These are phyloP conservation scores for Triticum timopheevii DNA, from an alignment of 176 grass and related monocot species.

Conservation along the genomic window DNA sequence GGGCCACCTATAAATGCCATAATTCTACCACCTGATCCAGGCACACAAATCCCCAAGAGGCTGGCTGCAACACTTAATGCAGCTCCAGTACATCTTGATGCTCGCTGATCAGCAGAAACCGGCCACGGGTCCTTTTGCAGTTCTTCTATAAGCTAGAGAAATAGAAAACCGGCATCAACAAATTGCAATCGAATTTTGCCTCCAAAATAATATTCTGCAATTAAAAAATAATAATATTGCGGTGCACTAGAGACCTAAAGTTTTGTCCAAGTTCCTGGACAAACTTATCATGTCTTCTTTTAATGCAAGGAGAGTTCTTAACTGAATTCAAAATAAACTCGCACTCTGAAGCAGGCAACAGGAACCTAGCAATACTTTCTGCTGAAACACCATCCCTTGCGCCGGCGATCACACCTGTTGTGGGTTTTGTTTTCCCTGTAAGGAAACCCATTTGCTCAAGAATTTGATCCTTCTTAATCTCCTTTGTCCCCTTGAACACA, in stretches of 20 bases:
- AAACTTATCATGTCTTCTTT: slow-evolving; percentile 13
- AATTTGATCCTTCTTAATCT: slow-evolving; percentile 88
- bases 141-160: slow-evolving; percentile 81
- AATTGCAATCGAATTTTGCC: neutral
- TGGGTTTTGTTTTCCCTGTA: slow-evolving; percentile 62
- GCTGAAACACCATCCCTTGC: slow-evolving; percentile 72
- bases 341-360: slow-evolving; percentile 85
- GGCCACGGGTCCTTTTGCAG: slow-evolving; percentile 90
- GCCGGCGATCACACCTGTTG: slow-evolving; percentile 69
- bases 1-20: slow-evolving; percentile 94
- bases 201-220: slow-evolving; percentile 7
- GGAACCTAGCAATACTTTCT: slow-evolving; percentile 82
- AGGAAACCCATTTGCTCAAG: slow-evolving; percentile 95
- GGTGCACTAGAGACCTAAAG: neutral
- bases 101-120: slow-evolving; percentile 67
- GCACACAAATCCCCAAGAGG: slow-evolving; percentile 81
- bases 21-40: slow-evolving; percentile 94
- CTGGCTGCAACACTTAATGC: slow-evolving; percentile 79
- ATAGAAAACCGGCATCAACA: neutral
- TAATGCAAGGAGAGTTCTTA: slow-evolving; percentile 33
- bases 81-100: slow-evolving; percentile 81
- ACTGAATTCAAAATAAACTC: slow-evolving; percentile 94
- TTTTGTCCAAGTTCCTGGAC: neutral
- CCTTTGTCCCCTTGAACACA: slow-evolving; percentile 89
- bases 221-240: neutral